These are phyloP conservation scores for Penicillium hordei DNA, from an alignment of 2,329 filamentous ascomycete species.

Conservation along the genomic window DNA sequence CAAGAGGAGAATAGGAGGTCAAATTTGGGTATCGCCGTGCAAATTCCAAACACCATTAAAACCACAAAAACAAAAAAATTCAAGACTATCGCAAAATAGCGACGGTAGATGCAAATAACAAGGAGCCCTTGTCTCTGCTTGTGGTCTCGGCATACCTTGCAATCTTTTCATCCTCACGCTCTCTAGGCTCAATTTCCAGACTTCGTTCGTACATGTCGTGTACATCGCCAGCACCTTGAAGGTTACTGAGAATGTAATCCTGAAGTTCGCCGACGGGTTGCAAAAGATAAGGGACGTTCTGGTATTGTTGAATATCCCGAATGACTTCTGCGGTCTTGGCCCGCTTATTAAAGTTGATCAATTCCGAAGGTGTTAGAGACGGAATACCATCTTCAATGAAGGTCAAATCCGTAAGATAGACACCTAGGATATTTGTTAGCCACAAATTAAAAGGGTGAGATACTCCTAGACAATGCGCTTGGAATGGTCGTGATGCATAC, in stretches of 20 bases:
- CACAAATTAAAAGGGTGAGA: constrained; percentile 11
- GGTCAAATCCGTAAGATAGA: constrained; percentile 94
- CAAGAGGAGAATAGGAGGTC: constrained; percentile 17
- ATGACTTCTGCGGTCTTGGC: constrained; percentile 98
- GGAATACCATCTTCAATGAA: constrained; percentile 99
- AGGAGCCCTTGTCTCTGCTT: constrained; percentile 36
- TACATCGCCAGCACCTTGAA: constrained; percentile 92
- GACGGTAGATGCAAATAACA: constrained; percentile 36
- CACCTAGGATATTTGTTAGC: constrained; percentile 58
- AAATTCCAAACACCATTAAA: constrained; percentile 20
- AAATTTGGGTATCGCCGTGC: constrained; percentile 36
- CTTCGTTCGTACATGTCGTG: constrained; percentile 99
- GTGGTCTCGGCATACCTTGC: constrained; percentile 69
- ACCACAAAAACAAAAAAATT: constrained; percentile 15
- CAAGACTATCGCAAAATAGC: constrained; percentile 34
- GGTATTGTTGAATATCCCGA: constrained; percentile 96
- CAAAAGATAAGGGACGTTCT: constrained; percentile 93
- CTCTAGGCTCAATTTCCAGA: constrained; percentile 85
- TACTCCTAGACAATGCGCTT: background rate
- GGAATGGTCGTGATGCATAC: constrained; percentile 51
- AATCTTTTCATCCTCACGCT: constrained; percentile 99
- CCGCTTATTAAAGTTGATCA: constrained; percentile 98
- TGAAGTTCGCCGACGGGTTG: constrained; percentile 88
- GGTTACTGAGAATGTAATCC: constrained; percentile 94
- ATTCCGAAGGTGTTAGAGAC: constrained; percentile 89